Evolutionary conservation across 768 basidiomycete genomes (phyloP), one percentile per base, ranked within the genome.

Genomic region (Mycena amicta): DNA sequence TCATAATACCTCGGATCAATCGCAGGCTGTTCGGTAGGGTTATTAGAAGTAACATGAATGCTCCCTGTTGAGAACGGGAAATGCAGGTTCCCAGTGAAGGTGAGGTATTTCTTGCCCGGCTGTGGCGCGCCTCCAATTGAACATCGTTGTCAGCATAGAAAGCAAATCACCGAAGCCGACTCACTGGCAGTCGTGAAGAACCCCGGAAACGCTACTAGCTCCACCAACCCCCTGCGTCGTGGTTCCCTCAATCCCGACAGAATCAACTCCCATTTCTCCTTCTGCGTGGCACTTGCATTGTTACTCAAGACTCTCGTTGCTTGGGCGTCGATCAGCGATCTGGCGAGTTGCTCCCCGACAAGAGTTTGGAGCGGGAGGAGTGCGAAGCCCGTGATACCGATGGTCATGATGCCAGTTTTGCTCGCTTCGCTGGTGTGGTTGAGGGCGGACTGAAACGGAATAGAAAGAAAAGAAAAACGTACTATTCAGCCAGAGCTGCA

Each of bases 1-100:
- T 68, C 68, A 52, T 62, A 67, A 45, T 67, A 67, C 26, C 62
- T 60, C 22, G 70, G 71, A 50, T 72, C 67, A 22, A 70, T 66
- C n/a, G 40, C 58, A 16, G 67, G 64, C 13, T 63, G 54, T 15
- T 43, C 41, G 15, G 13, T 22, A 1, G 69, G 67, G 52, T 71
- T 62, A 2, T 41, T 45, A 5, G 66, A 64, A 2, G 30, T 33
- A n/a, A 50, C 41, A 30, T 67, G 66, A 30, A 71, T 68, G 2
- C 62, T 62, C 11, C 72, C 71, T 11, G 65, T 60, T 5, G 64
- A 64, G 50, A 68, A 68, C 1, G 66, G 66, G 45, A 71, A 66
- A 40, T 61, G 65, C 1, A 66, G 57, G 5, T 61, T 54, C 22
- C 56, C 53, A 1, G 46, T 60, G 27, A 73, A 52, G 1, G 67